These are phyloP conservation scores for Plasmodium gaboni DNA, from an alignment of 169 alveolate species.

Conservation along the genomic window DNA sequence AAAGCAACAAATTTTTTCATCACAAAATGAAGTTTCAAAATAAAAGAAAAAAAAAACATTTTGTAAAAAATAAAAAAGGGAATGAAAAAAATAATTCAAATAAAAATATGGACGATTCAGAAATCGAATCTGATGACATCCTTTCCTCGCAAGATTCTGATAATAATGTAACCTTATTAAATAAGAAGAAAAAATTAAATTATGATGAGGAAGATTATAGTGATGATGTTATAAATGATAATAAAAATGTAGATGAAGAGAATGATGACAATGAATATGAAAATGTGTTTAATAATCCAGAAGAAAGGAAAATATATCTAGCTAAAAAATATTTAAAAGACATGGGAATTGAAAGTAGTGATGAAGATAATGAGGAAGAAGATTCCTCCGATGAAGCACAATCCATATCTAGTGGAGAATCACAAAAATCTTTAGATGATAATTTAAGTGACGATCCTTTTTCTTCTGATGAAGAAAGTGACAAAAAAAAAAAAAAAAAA, in stretches of 20 bases:
- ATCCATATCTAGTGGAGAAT: conserved; percentile 11
- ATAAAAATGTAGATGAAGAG: conserved; percentile 12
- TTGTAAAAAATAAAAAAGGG: conserved; percentile 1
- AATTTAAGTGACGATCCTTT: conserved; percentile 12
- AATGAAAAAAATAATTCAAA: conserved; percentile 5
- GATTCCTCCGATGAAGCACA: neutral
- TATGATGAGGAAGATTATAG: too few relatives aligned
- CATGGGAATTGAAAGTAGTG: conserved; percentile 56
- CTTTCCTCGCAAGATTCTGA: conserved; percentile 38
- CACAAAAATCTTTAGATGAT: conserved; percentile 6
- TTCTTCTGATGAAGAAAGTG: conserved; percentile 26
- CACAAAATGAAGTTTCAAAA: conserved; percentile 48
- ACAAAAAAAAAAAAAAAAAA: conserved; percentile 38
- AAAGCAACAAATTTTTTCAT: too few relatives aligned
- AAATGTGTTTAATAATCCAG: conserved; percentile 50
- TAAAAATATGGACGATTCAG: conserved; percentile 28
- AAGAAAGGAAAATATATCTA: conserved; percentile 67
- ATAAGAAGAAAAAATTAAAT: conserved; percentile 32
- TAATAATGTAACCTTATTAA: neutral
- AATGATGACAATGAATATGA: conserved; percentile 24
- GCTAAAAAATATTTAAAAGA: conserved; percentile 69
- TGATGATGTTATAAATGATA: neutral
- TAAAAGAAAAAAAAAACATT: conserved; percentile 40
- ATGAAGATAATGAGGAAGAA: conserved; percentile 8
- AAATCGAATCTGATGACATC: conserved; percentile 65